Conservation (phyloP, 805 yeast species). For the Ogataea neopini region DNA sequence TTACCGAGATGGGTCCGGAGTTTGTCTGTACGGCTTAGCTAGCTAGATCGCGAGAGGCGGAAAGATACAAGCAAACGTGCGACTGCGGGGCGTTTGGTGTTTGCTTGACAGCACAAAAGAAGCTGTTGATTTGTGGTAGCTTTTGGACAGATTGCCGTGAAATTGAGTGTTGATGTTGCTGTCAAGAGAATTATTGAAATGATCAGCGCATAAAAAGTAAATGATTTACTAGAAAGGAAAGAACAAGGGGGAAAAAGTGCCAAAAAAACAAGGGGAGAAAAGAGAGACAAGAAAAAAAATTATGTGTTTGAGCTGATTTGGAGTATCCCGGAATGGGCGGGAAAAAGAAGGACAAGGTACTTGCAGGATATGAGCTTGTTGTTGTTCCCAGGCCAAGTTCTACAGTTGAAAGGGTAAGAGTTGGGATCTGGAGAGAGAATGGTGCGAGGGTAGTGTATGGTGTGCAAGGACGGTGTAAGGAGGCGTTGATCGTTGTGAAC, state of each 20-base stretch:
- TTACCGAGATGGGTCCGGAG: not conserved
- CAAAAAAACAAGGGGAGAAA: not conserved
- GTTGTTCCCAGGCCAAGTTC: constrained; percentile 22
- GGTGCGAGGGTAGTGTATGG: constrained; percentile 28
- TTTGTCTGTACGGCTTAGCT: not conserved
- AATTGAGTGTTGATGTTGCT: not conserved
- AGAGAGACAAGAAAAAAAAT: not conserved
- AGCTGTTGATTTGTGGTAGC: not conserved
- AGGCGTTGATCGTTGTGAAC: not conserved
- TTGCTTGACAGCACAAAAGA: not conserved
- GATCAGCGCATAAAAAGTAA: not conserved
- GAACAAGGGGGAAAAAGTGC: not conserved
- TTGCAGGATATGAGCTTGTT: constrained; percentile 20
- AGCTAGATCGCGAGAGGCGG: not conserved
- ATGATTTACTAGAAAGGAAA: not conserved
- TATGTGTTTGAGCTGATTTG: not conserved
- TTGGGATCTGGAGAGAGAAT: constrained; percentile 26
- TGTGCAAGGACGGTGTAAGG: constrained; percentile 3
- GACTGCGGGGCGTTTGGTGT: not conserved
- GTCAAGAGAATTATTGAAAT: not conserved
- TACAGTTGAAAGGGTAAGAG: constrained; percentile 18
- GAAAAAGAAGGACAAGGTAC: not conserved
- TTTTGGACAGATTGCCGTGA: not conserved
- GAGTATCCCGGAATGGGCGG: not conserved
- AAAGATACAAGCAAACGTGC: not conserved